Evolutionary conservation across 305 asterid species (phyloP), one percentile per base, ranked within the genome.

Genomic region (Fraxinus sp.): DNA sequence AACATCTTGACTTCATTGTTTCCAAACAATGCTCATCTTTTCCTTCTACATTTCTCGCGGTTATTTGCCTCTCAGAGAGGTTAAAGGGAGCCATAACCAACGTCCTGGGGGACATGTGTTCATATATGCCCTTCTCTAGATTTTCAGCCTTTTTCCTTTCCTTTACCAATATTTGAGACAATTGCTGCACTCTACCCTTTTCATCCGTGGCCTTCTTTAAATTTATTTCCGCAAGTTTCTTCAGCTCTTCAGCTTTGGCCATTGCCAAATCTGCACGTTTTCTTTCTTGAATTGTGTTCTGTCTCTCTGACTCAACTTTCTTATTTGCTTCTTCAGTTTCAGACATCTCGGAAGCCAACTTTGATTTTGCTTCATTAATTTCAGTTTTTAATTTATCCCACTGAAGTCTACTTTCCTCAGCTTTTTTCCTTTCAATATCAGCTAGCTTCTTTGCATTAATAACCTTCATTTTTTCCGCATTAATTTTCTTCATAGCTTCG

Each of bases 301-400:
- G 89, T 85, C 79, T 91, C 85, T 95, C 98, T 35, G 81, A 82
- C 78, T 87, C 94, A 36, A 88, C 87, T 86, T 87, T 86, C 90
- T 86, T 92, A 36, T 83, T 87, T 30, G 88, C 90, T 62, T 88
- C 90, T 86, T 86, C 97, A 77, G 81, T 82, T 84, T 89, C 91
- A 52, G 92, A 84, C 46, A 73, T 90, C 84, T 86, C 89, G 79
- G 59, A 76, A 35, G 86, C 88, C 86, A 94, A 79, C 85, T 76
- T 87, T 11, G 89, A 86, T 82, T 90, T 94, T 85, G 87, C 85
- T 55, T 89, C 87, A 68, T 90, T 89, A 44, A 70, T 83, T 78
- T 90, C 98, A 83, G 68, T 36, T 79, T 88, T 89, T 71, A 89
- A 82, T 71, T 88, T 88, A 84, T 93, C 94, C 82, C 79, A 78